Base-by-base conservation (phyloP, 2,329 filamentous ascomycete species). In the Trichoderma hamatum region DNA sequence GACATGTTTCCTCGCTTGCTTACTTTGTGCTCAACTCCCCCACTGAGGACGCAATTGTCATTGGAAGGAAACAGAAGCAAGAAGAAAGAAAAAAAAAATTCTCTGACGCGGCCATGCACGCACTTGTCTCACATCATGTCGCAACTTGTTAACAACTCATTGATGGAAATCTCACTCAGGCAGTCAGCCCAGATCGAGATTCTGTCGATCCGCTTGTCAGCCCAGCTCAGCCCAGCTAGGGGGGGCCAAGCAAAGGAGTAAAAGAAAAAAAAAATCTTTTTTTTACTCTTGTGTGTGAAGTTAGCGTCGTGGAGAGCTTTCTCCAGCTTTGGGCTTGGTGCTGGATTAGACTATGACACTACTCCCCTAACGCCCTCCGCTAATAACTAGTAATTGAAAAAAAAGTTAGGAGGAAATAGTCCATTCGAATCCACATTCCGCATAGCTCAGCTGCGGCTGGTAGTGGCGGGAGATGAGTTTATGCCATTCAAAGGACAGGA, bases 161-260 rank as follows among this genome's bases (percentile, higher is more conserved):
- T 19, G 11, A 49, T 9, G 19, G 26, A 24, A 52, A 54, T 64
- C 61, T 64, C 49, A 54, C 61, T 54, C 59, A 39, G 11, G 28
- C 39, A 63, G 60, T n/a, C 46, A 52, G 49, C 46, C 32, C n/a
- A 36, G 63, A 67, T 67, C 63, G 34, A 43, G 63, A 67, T 67
- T 51, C 58, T 54, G 54, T 9, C 63, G 63, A 67, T 67, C 63
- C 63, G 63, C 63, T 67, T 59, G 63, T 67, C 63, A 67, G 63
- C 63, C 63, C 63, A 67, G 63, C 54, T 58, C 62, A 64, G 61
- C 61, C 61, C 62, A 65, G 62, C 62, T 32, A 32, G 14, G 13
- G 49, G 24, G 21, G 21, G 49, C 11, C 6, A 55, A 28, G 26
- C 16, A 46, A 28, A 43, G 14, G 36, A 19, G 16, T 39, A 19